Evolutionary conservation across 495 filamentous ascomycete species (phyloP).

Genomic region (Penicillium samsonianum): DNA sequence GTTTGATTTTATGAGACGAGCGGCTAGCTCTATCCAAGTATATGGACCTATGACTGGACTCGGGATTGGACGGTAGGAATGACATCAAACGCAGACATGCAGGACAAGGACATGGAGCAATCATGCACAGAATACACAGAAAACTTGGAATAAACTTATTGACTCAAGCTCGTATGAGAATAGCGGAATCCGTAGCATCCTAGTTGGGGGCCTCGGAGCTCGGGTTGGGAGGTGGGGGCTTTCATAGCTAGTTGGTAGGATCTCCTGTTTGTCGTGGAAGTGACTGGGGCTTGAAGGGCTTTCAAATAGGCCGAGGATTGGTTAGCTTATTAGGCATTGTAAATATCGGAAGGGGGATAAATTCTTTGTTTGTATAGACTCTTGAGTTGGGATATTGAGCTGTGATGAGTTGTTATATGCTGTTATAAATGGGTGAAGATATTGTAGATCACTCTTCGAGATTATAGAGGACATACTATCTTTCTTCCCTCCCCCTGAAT

Average conservation of each 20-base stretch:
- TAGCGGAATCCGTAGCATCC: background rate
- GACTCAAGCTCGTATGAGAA: background rate
- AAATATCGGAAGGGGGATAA: no score
- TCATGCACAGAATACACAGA: background rate
- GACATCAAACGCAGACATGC: background rate
- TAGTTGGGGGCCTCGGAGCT: background rate
- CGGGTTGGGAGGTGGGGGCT: background rate
- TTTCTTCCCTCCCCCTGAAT: background rate
- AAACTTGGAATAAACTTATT: background rate
- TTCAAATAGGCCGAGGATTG: no score
- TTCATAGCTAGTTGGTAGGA: background rate
- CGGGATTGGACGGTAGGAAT: background rate
- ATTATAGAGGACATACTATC: background rate
- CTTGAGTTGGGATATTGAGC: background rate
- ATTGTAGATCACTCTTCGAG: background rate
- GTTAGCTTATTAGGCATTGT: no score
- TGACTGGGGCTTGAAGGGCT: no score
- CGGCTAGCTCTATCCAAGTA: background rate
- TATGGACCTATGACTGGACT: background rate
- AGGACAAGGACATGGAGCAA: background rate
- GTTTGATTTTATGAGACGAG: background rate
- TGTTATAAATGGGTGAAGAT: background rate
- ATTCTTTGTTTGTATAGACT: background rate
- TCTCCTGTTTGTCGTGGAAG: background rate
- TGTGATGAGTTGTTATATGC: background rate